phyloP scores from a whole-genome alignment of 2,329 filamentous ascomycete species.

The Neopestalotiopsis rosae region DNA sequence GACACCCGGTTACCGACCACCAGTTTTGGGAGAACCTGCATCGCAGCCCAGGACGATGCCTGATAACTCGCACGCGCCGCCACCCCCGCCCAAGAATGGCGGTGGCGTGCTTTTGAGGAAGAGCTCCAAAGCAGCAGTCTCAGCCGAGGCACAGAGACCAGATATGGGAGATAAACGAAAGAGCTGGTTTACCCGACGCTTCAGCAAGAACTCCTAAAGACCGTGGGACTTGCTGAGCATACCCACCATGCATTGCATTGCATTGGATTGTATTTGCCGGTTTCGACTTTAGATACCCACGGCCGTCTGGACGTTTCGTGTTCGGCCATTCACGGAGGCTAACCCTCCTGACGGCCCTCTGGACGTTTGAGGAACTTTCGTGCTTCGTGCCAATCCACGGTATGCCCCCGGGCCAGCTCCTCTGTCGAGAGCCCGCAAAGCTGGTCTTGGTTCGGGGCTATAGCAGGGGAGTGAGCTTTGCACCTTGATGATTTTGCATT shows the following conservation, averaged over 20 bases:
- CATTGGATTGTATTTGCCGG: neutral
- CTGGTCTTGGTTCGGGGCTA: neutral
- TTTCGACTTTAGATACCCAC: slow-evolving; percentile 19
- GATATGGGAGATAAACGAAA: slow-evolving; percentile 73
- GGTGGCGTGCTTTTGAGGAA: slow-evolving; percentile 32
- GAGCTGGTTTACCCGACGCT: slow-evolving; percentile 86
- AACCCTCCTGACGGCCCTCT: neutral
- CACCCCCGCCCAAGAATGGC: slow-evolving; percentile 36
- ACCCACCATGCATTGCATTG: neutral
- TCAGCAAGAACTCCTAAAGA: slow-evolving; percentile 66
- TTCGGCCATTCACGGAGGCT: neutral
- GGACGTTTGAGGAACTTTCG: neutral
- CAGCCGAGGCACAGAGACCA: slow-evolving; percentile 33
- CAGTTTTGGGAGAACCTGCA: slow-evolving; percentile 37
- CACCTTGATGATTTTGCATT: neutral
- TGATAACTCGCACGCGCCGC: slow-evolving; percentile 23
- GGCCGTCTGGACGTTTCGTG: neutral
- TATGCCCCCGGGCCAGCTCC: neutral
- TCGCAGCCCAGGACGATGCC: slow-evolving; percentile 26
- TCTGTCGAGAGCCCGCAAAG: neutral
- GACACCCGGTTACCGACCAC: slow-evolving; percentile 46
- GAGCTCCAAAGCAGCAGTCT: slow-evolving; percentile 28
- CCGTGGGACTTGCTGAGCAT: neutral
- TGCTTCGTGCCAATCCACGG: neutral
- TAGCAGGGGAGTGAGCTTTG: neutral